Percentiles rank a stretch among this genome's conserved stretches.
Conservation (phyloP, 2,329 filamentous ascomycete species). For the Penicillium aurantiogriseum region DNA sequence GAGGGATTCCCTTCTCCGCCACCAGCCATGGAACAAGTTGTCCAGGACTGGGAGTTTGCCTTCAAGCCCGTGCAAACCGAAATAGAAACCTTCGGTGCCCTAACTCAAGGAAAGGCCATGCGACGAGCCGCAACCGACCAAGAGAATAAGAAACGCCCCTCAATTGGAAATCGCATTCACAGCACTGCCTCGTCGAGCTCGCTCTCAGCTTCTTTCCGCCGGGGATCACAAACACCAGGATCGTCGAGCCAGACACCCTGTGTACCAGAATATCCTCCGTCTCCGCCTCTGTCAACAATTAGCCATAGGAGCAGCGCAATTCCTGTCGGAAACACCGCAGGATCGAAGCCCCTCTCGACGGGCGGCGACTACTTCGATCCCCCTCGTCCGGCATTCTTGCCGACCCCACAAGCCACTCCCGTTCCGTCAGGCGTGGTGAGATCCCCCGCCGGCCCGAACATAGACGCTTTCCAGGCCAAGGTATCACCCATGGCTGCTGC, state of each 20-base stretch:
- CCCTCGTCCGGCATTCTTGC: constrained; percentile 6
- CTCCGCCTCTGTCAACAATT: background rate
- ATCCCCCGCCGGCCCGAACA: constrained; percentile 36
- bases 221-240: constrained; percentile 29
- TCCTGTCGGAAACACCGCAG: constrained; percentile 16
- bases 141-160: constrained; percentile 22
- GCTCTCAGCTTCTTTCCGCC: constrained; percentile 33
- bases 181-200: constrained; percentile 33
- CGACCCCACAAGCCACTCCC: constrained; percentile 7
- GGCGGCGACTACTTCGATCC: constrained; percentile 18
- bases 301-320: constrained; percentile 9
- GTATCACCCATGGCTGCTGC: constrained; percentile 9
- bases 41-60: constrained; percentile 62
- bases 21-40: constrained; percentile 69
- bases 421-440: constrained; percentile 8
- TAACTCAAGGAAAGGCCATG: constrained; percentile 67
- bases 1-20: constrained; percentile 69
- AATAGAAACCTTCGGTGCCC: constrained; percentile 62
- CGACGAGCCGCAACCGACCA: constrained; percentile 52
- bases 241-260: constrained; percentile 28
- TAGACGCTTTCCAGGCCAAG: constrained; percentile 21
- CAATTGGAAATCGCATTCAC: constrained; percentile 43
- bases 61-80: constrained; percentile 65
- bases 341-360: constrained; percentile 15
- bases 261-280: constrained; percentile 17